These are phyloP conservation scores for Monilinia fructicola DNA, from an alignment of 2,329 filamentous ascomycete genomes.

Conservation along the genomic window DNA sequence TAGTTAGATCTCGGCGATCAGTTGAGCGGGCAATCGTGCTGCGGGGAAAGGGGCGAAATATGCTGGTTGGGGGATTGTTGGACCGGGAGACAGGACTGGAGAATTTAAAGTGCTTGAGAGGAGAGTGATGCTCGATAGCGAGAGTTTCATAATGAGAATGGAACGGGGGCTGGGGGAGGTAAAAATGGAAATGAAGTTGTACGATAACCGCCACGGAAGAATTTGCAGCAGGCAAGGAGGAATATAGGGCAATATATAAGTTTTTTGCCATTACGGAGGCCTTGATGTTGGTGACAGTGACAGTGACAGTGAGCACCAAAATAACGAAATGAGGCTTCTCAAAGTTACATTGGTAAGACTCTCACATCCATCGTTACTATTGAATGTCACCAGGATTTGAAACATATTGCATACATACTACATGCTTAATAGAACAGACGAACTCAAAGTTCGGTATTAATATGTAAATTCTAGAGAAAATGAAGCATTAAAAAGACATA, in stretches of 20 bases:
- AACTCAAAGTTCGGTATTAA: too few relatives aligned
- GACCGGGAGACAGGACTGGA: too few relatives aligned
- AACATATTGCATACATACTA: neutral
- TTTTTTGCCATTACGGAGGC: neutral
- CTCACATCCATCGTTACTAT: neutral
- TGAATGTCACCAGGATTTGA: neutral
- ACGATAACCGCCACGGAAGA: neutral
- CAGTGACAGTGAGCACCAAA: neutral
- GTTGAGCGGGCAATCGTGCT: slow-evolving; percentile 36
- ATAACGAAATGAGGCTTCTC: neutral
- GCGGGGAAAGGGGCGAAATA: slow-evolving; percentile 33
- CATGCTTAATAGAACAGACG: neutral
- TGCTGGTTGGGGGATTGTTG: slow-evolving; percentile 12
- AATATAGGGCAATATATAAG: neutral
- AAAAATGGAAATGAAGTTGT: neutral
- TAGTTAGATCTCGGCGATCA: slow-evolving; percentile 35
- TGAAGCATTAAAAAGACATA: neutral
- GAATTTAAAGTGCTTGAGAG: too few relatives aligned
- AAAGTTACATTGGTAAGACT: neutral
- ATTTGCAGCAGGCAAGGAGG: neutral
- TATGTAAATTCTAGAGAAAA: neutral
- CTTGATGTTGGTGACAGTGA: neutral
- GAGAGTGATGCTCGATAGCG: neutral
- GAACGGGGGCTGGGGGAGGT: too few relatives aligned
- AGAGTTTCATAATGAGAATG: neutral